A percentile compares a stretch with the other conserved stretches of the same genome.
phyloP scores from a whole-genome alignment of 2,329 filamentous ascomycete species.

The Exserohilum rostratum region DNA sequence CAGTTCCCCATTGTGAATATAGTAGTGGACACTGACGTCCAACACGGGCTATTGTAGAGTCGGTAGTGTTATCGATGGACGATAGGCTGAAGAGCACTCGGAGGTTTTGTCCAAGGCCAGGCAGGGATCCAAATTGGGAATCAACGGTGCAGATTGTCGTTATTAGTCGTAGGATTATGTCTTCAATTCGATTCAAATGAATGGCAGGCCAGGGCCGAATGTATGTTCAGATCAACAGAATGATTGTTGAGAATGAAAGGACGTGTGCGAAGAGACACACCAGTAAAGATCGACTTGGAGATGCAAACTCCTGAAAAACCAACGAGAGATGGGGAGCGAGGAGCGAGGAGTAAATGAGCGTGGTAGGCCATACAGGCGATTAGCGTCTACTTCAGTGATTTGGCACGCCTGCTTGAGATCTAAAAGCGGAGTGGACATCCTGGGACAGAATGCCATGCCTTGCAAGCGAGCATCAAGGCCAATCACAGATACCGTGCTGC shows the following conservation, averaged over 20 bases:
- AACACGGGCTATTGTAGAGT: not conserved
- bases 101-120: not conserved
- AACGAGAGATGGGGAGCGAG: conserved; percentile 25
- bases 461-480: conserved; percentile 25
- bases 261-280: conserved; percentile 44
- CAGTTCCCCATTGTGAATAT: conserved; percentile 27
- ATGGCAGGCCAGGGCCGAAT: conserved; percentile 25
- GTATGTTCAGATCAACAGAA: conserved; percentile 14
- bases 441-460: conserved; percentile 30
- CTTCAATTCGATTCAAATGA: not conserved
- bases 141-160: conserved; percentile 8
- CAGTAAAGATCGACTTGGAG: conserved; percentile 30
- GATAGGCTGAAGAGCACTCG: not conserved
- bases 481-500: conserved; percentile 26
- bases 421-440: conserved; percentile 42
- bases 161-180: conserved; percentile 4
- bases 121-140: not conserved
- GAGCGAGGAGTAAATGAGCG: conserved; percentile 36
- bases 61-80: not conserved
- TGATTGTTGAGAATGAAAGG: conserved; percentile 35
- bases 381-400: conserved; percentile 26
- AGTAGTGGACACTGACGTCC: not conserved
- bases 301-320: conserved; percentile 25
- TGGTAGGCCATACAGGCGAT: conserved; percentile 24
- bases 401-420: conserved; percentile 39